These are phyloP conservation scores for Ophiosphaerella herpotricha DNA, from an alignment of 2,329 filamentous ascomycete species.

Conservation along the genomic window DNA sequence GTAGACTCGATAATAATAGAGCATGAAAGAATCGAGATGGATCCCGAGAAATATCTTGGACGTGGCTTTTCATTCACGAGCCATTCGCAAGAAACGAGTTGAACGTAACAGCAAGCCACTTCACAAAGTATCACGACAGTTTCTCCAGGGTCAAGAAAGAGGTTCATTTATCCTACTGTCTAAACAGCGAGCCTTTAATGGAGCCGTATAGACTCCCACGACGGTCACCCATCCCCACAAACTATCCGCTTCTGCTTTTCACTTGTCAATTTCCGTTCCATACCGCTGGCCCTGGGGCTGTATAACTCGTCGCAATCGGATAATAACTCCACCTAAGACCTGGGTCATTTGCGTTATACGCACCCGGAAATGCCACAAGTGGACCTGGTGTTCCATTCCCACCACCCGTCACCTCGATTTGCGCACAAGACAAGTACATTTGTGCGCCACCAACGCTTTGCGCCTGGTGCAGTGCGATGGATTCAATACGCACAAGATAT, in stretches of 20 bases:
- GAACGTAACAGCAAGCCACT: too few relatives aligned
- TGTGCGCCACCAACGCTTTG: conserved; percentile 41
- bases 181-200: not conserved
- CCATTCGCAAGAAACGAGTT: too few relatives aligned
- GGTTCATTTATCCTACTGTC: too few relatives aligned
- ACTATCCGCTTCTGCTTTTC: not conserved
- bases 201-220: too few relatives aligned
- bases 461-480: conserved; percentile 52
- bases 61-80: too few relatives aligned
- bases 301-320: conserved; percentile 33
- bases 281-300: conserved; percentile 31
- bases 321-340: conserved; percentile 39
- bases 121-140: too few relatives aligned
- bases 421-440: conserved; percentile 54
- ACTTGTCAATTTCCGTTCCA: conserved; percentile 20
- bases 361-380: conserved; percentile 50
- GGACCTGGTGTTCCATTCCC: conserved; percentile 45
- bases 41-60: too few relatives aligned
- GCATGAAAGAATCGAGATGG: too few relatives aligned
- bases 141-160: too few relatives aligned
- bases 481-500: conserved; percentile 53
- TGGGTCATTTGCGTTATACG: conserved; percentile 38
- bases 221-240: not conserved
- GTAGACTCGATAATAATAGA: too few relatives aligned
- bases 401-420: conserved; percentile 49